A percentile compares a stretch with the other conserved stretches of the same genome.
phyloP scores from a whole-genome alignment of 140 eudicot species.

The Cichorium intybus region DNA sequence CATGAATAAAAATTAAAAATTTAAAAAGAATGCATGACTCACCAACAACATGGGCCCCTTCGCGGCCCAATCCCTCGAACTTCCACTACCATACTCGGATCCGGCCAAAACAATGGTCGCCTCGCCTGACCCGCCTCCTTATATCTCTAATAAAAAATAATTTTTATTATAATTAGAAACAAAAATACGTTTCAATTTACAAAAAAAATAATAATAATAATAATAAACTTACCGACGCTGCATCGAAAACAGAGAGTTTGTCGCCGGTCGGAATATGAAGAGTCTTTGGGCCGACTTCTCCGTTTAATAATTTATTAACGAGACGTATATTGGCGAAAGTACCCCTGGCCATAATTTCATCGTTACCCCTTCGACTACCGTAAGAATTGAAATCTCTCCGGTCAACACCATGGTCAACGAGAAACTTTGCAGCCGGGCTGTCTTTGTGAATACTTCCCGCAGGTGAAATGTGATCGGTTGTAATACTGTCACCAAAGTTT shows the following conservation, averaged over 20 bases:
- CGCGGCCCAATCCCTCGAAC: slow-evolving; percentile 99
- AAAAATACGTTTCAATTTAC: background rate
- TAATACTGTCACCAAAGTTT: slow-evolving; percentile 94
- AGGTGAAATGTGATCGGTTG: slow-evolving; percentile 97
- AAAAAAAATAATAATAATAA: too few relatives aligned
- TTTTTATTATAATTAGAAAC: background rate
- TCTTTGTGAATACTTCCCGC: slow-evolving; percentile 98
- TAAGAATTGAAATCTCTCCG: slow-evolving; percentile 94
- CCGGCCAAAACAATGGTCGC: slow-evolving; percentile 88
- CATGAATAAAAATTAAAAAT: too few relatives aligned
- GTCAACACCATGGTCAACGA: slow-evolving; percentile 81
- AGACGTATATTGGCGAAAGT: slow-evolving; percentile 58
- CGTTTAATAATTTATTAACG: slow-evolving; percentile 50
- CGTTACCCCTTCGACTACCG: slow-evolving; percentile 96
- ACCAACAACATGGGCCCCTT: slow-evolving; percentile 96
- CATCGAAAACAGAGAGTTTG: slow-evolving; percentile 65
- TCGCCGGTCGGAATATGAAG: slow-evolving; percentile 61
- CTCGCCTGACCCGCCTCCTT: slow-evolving; percentile 83
- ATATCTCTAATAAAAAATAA: slow-evolving; percentile 45
- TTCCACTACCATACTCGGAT: slow-evolving; percentile 97
- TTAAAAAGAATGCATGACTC: too few relatives aligned
- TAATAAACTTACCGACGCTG: slow-evolving; percentile 44
- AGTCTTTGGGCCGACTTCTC: slow-evolving; percentile 65
- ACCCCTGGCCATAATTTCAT: slow-evolving; percentile 63
- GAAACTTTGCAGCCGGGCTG: slow-evolving; percentile 93